These are phyloP conservation scores for Lichtheimia ramosa DNA, from an alignment of 371 early-diverging fungal genomes.

Conservation along the genomic window DNA sequence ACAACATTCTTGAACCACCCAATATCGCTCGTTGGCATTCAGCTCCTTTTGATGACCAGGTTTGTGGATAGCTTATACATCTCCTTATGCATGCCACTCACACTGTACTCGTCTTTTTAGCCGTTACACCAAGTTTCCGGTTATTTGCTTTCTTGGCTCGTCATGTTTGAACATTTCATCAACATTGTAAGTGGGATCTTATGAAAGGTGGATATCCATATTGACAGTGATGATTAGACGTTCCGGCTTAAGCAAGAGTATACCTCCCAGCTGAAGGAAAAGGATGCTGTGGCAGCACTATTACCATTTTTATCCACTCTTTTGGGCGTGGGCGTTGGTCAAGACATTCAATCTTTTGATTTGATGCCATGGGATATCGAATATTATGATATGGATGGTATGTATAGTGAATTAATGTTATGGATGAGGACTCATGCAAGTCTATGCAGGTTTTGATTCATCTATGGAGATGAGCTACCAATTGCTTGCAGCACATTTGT, in stretches of 20 bases:
- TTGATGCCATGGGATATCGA: slow-evolving; percentile 71
- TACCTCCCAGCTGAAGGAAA: slow-evolving; percentile 61
- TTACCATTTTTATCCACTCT: slow-evolving; percentile 65
- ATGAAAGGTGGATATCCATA: neutral
- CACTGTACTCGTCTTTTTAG: slow-evolving; percentile 6
- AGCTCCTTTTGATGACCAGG: slow-evolving; percentile 19
- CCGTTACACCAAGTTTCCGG: slow-evolving; percentile 52
- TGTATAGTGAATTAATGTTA: slow-evolving; percentile 1
- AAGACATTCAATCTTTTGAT: slow-evolving; percentile 59
- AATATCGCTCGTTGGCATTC: slow-evolving; percentile 23
- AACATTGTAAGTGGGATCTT: slow-evolving; percentile 63
- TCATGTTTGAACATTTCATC: slow-evolving; percentile 76
- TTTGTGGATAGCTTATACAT: neutral
- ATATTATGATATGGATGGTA: slow-evolving; percentile 63
- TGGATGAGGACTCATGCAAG: neutral
- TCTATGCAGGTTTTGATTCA: slow-evolving; percentile 48
- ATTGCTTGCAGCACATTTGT: slow-evolving; percentile 73
- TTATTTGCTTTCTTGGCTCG: slow-evolving; percentile 73
- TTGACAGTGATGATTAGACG: slow-evolving; percentile 51
- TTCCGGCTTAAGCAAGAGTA: slow-evolving; percentile 71
- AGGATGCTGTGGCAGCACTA: slow-evolving; percentile 50
- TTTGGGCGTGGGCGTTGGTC: slow-evolving; percentile 60
- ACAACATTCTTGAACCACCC: slow-evolving; percentile 26
- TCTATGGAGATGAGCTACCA: slow-evolving; percentile 59
- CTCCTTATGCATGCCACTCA: too few relatives aligned